Conservation (phyloP, 129 eudicot genomes). For the carrot (Daucus carota) region DNA sequence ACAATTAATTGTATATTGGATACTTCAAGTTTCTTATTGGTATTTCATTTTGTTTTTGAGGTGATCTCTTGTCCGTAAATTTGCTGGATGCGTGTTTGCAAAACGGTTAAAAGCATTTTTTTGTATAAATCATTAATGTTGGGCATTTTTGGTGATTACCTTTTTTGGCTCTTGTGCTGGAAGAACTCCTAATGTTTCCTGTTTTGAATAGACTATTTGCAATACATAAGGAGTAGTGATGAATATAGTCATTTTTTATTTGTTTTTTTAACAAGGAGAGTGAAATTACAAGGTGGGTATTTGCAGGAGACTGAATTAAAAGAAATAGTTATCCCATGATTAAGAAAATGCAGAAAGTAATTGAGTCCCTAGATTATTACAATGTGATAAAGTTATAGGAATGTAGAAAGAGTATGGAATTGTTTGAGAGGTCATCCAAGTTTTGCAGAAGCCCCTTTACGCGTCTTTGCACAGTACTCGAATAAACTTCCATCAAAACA, state of each 20-base stretch:
- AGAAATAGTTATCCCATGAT: background rate
- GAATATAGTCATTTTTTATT: too few species aligned
- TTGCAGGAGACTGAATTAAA: background rate
- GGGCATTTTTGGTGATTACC: background rate
- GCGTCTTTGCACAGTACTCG: conserved; percentile 41
- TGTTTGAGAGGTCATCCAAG: conserved; percentile 14
- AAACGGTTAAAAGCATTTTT: background rate
- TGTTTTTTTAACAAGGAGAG: too few species aligned
- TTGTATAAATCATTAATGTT: background rate
- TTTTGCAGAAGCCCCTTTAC: conserved; percentile 28
- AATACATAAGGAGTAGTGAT: too few species aligned
- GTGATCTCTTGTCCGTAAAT: background rate
- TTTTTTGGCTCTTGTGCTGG: background rate
- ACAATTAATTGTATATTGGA: background rate
- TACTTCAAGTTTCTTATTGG: background rate
- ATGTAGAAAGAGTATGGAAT: background rate
- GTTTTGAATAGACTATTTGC: too few species aligned
- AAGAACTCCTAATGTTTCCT: too few species aligned
- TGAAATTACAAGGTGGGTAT: background rate
- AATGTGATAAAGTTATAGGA: background rate
- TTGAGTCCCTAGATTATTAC: background rate
- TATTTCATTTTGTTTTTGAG: background rate
- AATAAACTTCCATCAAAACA: conserved; percentile 56
- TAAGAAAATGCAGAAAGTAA: background rate
- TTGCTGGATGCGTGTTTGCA: background rate